A percentile compares a stretch with the other conserved stretches of the same genome.
These are phyloP conservation scores for Collybia nuda DNA, from an alignment of 768 basidiomycete species.

Conservation along the genomic window DNA sequence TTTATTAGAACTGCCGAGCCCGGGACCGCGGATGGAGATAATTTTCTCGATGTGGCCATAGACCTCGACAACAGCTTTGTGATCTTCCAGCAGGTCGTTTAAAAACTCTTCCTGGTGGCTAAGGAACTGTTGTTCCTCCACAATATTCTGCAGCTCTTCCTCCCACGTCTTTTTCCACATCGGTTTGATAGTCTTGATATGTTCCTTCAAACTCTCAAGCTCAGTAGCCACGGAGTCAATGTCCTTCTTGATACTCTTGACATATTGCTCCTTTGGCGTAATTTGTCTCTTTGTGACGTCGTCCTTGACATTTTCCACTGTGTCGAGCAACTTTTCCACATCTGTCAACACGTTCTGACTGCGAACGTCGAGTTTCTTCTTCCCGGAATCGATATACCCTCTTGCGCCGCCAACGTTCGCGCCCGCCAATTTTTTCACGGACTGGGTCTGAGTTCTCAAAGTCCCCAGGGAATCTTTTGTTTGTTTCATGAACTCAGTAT, in stretches of 20 bases:
- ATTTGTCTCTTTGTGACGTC: slow-evolving; percentile 90
- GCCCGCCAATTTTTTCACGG: slow-evolving; percentile 83
- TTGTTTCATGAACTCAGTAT: slow-evolving; percentile 89
- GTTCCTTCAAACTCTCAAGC: slow-evolving; percentile 75
- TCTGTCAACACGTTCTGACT: slow-evolving; percentile 90
- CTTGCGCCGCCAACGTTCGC: slow-evolving; percentile 83
- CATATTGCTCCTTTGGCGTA: slow-evolving; percentile 71
- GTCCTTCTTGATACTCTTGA: slow-evolving; percentile 73
- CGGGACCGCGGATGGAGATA: slow-evolving; percentile 62
- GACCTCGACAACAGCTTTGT: slow-evolving; percentile 86
- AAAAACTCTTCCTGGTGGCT: slow-evolving; percentile 92
- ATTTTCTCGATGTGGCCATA: slow-evolving; percentile 91
- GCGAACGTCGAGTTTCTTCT: slow-evolving; percentile 84
- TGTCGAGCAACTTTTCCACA: slow-evolving; percentile 91
- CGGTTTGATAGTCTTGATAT: slow-evolving; percentile 87
- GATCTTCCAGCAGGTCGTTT: slow-evolving; percentile 85
- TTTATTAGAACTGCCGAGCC: slow-evolving; percentile 30
- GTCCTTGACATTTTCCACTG: slow-evolving; percentile 84
- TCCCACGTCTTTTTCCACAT: slow-evolving; percentile 99
- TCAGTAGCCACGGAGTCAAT: slow-evolving; percentile 64
- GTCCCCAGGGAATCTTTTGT: slow-evolving; percentile 84
- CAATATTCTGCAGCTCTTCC: slow-evolving; percentile 92
- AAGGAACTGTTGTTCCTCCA: slow-evolving; percentile 95
- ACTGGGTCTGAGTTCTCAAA: slow-evolving; percentile 81
- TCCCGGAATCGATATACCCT: slow-evolving; percentile 88